These are phyloP conservation scores for Boletus sp. DNA, from an alignment of 1,284 basidiomycete genomes.

Conservation along the genomic window DNA sequence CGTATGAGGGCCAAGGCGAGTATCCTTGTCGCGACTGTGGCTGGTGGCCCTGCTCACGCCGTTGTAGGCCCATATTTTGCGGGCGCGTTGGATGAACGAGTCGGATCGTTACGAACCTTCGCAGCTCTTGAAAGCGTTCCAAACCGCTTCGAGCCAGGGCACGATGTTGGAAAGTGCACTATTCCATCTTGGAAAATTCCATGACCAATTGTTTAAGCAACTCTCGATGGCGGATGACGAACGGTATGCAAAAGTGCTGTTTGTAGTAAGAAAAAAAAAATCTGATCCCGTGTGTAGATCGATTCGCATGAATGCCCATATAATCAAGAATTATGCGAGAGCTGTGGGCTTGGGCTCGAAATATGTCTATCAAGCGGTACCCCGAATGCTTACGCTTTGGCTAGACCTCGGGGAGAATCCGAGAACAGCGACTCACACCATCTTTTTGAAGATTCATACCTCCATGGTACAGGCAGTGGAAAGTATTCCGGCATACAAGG, in stretches of 20 bases:
- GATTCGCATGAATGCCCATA: slow-evolving; percentile 62
- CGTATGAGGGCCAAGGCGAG: slow-evolving; percentile 75
- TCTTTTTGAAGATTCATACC: slow-evolving; percentile 60
- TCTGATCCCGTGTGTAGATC: slow-evolving; percentile 45
- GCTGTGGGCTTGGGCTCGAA: slow-evolving; percentile 89
- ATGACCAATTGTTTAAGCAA: slow-evolving; percentile 73
- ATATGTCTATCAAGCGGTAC: slow-evolving; percentile 96
- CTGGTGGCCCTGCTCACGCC: slow-evolving; percentile 5
- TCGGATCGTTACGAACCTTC: slow-evolving; percentile 83
- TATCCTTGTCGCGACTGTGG: neutral
- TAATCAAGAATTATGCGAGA: slow-evolving; percentile 71
- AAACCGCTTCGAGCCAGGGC: slow-evolving; percentile 20
- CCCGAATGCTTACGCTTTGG: slow-evolving; percentile 95
- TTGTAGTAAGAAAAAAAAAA: neutral
- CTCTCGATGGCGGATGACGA: slow-evolving; percentile 52
- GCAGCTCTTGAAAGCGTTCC: slow-evolving; percentile 28
- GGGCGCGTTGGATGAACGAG: slow-evolving; percentile 93
- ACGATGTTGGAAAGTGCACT: slow-evolving; percentile 84
- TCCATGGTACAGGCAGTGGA: slow-evolving; percentile 60
- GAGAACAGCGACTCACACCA: slow-evolving; percentile 39
- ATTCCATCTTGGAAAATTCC: slow-evolving; percentile 87
- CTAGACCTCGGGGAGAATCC: slow-evolving; percentile 84
- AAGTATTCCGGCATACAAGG: slow-evolving; percentile 78
- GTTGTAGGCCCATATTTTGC: slow-evolving; percentile 79
- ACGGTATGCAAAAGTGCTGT: slow-evolving; percentile 45